Conservation (phyloP, 2,329 filamentous ascomycete genomes). For the Magnaporthiopsis poae region DNA sequence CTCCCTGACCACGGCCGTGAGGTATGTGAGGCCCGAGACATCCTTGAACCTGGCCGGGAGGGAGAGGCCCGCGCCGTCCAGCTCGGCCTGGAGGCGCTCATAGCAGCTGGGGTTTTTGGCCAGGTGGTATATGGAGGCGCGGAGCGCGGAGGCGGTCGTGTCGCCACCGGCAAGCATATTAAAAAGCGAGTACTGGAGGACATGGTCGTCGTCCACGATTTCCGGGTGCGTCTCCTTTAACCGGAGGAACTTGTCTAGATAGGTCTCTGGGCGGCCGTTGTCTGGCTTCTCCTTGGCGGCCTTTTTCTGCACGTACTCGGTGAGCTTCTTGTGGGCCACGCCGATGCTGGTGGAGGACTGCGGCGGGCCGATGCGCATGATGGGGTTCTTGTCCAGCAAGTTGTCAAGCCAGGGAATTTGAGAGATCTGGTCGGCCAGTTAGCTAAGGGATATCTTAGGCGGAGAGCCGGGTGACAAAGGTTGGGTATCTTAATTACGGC, state of each 20-base stretch:
- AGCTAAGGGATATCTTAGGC: too few relatives aligned
- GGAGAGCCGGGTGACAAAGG: too few relatives aligned
- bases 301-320: slow-evolving; percentile 13
- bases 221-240: slow-evolving; percentile 24
- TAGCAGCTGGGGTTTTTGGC: slow-evolving; percentile 20
- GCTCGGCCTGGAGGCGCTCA: slow-evolving; percentile 23
- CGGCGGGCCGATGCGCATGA: slow-evolving; percentile 24
- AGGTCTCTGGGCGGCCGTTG: slow-evolving; percentile 21
- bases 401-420: slow-evolving; percentile 25
- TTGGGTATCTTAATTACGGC: too few relatives aligned
- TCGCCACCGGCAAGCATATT: slow-evolving; percentile 27
- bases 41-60: slow-evolving; percentile 9
- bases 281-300: too few relatives aligned
- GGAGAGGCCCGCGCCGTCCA: slow-evolving; percentile 17
- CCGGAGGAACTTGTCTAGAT: slow-evolving; percentile 30
- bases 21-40: slow-evolving; percentile 28
- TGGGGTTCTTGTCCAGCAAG: slow-evolving; percentile 29
- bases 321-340: slow-evolving; percentile 14
- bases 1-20: slow-evolving; percentile 45
- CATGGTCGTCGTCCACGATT: slow-evolving; percentile 24
- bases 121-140: slow-evolving; percentile 25
- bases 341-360: slow-evolving; percentile 11
- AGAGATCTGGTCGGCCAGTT: too few relatives aligned
- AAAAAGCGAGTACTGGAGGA: slow-evolving; percentile 25
- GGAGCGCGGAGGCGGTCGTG: slow-evolving; percentile 24